These are phyloP conservation scores for Fusarium subtropicale DNA, from an alignment of 2,329 filamentous ascomycete genomes.

Conservation along the genomic window DNA sequence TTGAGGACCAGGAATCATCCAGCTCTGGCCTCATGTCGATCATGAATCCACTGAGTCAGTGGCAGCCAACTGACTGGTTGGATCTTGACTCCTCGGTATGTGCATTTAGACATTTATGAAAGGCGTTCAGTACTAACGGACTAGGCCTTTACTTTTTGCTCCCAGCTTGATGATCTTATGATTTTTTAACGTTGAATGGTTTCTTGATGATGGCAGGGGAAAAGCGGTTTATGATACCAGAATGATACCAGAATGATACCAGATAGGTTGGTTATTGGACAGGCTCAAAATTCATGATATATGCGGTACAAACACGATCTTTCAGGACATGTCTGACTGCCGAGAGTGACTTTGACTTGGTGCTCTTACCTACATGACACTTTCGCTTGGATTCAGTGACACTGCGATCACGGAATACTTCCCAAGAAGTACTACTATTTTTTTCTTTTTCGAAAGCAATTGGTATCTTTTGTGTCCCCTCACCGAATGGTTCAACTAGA, in stretches of 20 bases:
- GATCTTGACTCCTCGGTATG: constrained; percentile 25
- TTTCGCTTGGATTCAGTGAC: background rate
- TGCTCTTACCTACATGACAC: background rate
- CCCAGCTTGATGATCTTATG: constrained; percentile 19
- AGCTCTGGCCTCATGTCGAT: constrained; percentile 4
- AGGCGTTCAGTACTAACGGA: fast-evolving
- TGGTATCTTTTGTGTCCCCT: background rate
- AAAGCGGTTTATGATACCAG: background rate
- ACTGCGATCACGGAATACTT: background rate
- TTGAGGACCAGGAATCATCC: constrained; percentile 3
- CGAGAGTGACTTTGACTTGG: background rate
- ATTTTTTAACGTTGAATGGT: background rate
- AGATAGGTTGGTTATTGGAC: background rate
- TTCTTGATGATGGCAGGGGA: background rate
- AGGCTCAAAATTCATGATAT: background rate
- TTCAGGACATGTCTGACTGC: background rate
- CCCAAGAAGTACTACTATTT: background rate
- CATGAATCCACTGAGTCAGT: constrained; percentile 15
- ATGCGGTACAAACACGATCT: background rate
- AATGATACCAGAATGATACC: background rate
- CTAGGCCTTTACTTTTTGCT: constrained; percentile 20
- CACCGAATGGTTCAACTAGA: background rate
- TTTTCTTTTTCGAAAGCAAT: background rate
- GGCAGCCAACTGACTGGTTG: constrained; percentile 29
- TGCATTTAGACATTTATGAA: fast-evolving